phyloP scores from a whole-genome alignment of 1,284 basidiomycete species.

The Wolfiporia cocos region DNA sequence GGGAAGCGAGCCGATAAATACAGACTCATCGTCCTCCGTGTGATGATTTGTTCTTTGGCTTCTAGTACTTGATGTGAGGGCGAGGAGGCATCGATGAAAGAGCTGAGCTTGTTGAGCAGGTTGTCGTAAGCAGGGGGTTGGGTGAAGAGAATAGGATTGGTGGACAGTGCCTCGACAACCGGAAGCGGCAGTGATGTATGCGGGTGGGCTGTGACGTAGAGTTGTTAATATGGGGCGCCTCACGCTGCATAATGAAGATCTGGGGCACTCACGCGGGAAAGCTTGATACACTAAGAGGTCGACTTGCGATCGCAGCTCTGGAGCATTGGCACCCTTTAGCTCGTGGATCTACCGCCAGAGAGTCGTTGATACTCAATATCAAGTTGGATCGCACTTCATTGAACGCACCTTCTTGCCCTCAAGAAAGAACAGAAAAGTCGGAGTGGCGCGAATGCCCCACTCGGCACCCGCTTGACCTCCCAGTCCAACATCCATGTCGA shows the following conservation, averaged over 20 bases:
- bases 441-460: conserved; percentile 72
- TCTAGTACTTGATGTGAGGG: conserved; percentile 31
- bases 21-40: conserved; percentile 47
- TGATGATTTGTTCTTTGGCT: conserved; percentile 44
- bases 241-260: background rate
- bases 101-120: conserved; percentile 55
- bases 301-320: conserved; percentile 62
- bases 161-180: conserved; percentile 56
- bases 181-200: conserved; percentile 63
- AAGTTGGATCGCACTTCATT: background rate
- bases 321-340: conserved; percentile 66
- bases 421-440: conserved; percentile 83
- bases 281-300: conserved; percentile 69
- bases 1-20: conserved; percentile 59
- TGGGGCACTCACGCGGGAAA: conserved; percentile 63
- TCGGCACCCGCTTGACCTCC: conserved; percentile 54
- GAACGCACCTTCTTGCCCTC: conserved; percentile 62
- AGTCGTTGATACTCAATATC: background rate
- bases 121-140: conserved; percentile 67
- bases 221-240: background rate
- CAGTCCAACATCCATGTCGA: conserved; percentile 70
- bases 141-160: conserved; percentile 71
- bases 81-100: conserved; percentile 49
- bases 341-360: conserved; percentile 48
- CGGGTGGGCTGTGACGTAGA: conserved; percentile 54